A percentile compares a stretch with the other conserved stretches of the same genome.
Evolutionary conservation across 2,329 filamentous ascomycete genomes (phyloP).

Genomic region (Penicillium nordicum): DNA sequence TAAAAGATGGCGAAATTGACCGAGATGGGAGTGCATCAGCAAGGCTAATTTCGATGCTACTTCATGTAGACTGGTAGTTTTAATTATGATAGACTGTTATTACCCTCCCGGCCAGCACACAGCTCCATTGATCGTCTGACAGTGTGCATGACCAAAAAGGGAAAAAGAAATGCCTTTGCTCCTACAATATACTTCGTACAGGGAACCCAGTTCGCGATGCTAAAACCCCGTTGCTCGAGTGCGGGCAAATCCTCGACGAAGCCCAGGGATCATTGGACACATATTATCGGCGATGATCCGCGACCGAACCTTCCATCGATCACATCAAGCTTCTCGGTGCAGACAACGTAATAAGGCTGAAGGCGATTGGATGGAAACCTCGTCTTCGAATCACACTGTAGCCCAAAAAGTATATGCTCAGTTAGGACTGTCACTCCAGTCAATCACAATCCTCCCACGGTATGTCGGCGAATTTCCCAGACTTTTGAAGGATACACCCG

Average conservation of each 20-base stretch:
- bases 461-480: not conserved
- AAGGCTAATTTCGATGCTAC: not conserved
- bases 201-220: constrained; percentile 11
- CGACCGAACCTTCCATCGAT: not conserved
- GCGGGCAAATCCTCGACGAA: not conserved
- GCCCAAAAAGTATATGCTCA: not conserved
- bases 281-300: constrained; percentile 1
- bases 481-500: not conserved
- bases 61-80: not conserved
- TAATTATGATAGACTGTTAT: not conserved
- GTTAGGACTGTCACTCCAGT: not conserved
- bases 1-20: not conserved
- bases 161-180: not conserved
- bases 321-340: constrained; percentile 6
- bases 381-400: not conserved
- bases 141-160: constrained; percentile 3
- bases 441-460: not conserved
- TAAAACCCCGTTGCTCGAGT: constrained; percentile 3
- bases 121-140: constrained; percentile 13
- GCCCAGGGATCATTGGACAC: not conserved
- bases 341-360: not conserved
- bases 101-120: not conserved
- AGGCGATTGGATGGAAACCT: constrained; percentile 1
- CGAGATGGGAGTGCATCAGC: not conserved
- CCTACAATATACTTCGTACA: not conserved